phyloP scores from a whole-genome alignment of 2,329 filamentous ascomycete genomes.

The Amauroascus verrucosus region DNA sequence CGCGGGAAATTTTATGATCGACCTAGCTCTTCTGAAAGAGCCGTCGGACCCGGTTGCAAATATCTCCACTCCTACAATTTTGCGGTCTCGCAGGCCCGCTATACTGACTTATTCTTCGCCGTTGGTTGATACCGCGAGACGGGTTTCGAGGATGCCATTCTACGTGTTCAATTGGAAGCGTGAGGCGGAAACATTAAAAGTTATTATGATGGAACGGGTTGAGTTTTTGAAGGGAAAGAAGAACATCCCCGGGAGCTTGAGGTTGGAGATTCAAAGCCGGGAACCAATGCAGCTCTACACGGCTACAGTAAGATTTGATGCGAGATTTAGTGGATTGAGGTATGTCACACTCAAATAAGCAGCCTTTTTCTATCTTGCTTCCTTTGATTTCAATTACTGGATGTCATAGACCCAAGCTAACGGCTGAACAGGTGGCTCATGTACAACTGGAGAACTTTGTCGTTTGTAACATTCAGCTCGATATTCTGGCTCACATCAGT shows the following conservation, averaged over 20 bases:
- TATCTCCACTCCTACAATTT: conserved; percentile 39
- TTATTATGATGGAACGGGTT: conserved; percentile 65
- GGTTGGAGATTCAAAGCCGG: conserved; percentile 60
- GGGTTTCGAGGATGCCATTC: conserved; percentile 54
- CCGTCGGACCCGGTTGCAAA: conserved; percentile 24
- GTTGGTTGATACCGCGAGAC: conserved; percentile 52
- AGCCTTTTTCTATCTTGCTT: background rate
- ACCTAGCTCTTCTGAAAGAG: conserved; percentile 52
- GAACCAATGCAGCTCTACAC: conserved; percentile 66
- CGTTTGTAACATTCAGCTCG: conserved; percentile 57
- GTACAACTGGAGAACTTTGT: conserved; percentile 67
- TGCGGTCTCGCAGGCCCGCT: conserved; percentile 60
- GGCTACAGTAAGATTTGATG: conserved; percentile 57
- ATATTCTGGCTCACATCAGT: conserved; percentile 72
- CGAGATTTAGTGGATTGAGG: conserved; percentile 62
- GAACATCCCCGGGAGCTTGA: conserved; percentile 44
- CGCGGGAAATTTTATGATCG: conserved; percentile 90
- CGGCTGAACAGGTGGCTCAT: conserved; percentile 57
- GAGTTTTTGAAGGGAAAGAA: conserved; percentile 49
- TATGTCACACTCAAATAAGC: conserved; percentile 24
- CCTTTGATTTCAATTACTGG: background rate
- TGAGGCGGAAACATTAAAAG: conserved; percentile 53
- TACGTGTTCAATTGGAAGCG: conserved; percentile 56
- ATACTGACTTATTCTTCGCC: conserved; percentile 71
- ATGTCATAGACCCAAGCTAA: background rate